Evolutionary conservation across 257 asterid genomes (phyloP).

Genomic region (Gardenia jasminoides): DNA sequence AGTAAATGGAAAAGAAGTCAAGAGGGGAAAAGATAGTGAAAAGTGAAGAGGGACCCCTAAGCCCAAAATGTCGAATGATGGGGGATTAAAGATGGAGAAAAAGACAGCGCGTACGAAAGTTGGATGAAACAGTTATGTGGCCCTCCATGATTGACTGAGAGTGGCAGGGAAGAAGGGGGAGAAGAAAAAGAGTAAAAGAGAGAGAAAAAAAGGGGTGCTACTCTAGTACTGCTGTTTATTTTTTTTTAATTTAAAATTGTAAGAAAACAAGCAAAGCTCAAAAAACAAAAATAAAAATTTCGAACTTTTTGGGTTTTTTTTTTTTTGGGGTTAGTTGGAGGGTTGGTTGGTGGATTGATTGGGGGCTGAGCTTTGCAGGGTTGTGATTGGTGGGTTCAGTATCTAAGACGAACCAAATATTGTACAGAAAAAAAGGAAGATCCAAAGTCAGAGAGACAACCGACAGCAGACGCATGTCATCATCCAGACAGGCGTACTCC

Average conservation of each 20-base stretch:
- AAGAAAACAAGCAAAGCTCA: too few relatives aligned
- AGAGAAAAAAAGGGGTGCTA: too few relatives aligned
- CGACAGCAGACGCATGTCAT: constrained; percentile 7
- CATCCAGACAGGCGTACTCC: constrained; percentile 18
- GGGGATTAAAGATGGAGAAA: not conserved
- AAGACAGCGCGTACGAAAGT: not conserved
- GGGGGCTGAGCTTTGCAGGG: not conserved
- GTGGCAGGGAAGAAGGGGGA: too few relatives aligned
- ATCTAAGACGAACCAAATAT: constrained; percentile 3
- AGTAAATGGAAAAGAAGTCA: not conserved
- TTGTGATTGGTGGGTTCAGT: constrained; percentile 19
- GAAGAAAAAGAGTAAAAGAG: too few relatives aligned
- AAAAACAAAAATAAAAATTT: too few relatives aligned
- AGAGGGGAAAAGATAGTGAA: not conserved
- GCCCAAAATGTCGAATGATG: not conserved
- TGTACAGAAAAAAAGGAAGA: too few relatives aligned
- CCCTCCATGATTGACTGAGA: not conserved
- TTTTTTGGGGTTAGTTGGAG: too few relatives aligned
- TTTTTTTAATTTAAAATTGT: too few relatives aligned
- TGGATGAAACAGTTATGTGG: not conserved
- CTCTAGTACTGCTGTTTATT: too few relatives aligned
- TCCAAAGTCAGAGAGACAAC: not conserved
- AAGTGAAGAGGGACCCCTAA: not conserved
- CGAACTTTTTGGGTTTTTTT: too few relatives aligned
- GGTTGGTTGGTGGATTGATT: too few relatives aligned